These are phyloP conservation scores for Seiridium unicorne DNA, from an alignment of 2,329 filamentous ascomycete genomes.

Conservation along the genomic window DNA sequence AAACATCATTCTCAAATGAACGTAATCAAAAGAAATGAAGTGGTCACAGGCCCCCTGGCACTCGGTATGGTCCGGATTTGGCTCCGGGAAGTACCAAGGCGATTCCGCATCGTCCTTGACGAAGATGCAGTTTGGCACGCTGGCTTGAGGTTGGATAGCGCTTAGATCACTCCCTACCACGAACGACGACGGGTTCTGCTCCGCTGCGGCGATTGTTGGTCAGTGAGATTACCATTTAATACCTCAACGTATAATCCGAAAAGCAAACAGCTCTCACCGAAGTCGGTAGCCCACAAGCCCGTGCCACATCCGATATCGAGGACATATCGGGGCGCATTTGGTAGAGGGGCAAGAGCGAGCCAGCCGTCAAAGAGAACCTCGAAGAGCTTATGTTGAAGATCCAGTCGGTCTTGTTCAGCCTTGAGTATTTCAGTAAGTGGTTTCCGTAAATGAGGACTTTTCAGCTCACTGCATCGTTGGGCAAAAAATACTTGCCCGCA, in stretches of 20 bases:
- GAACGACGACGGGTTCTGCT: neutral
- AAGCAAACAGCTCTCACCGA: neutral
- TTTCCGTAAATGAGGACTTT: neutral
- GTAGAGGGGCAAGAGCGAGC: neutral
- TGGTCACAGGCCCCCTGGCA: neutral
- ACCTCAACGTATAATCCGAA: too few species aligned
- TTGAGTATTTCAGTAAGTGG: neutral
- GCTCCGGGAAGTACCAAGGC: neutral
- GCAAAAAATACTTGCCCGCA: neutral
- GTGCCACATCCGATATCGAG: neutral
- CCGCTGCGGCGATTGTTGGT: neutral
- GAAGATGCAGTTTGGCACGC: neutral
- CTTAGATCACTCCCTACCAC: neutral
- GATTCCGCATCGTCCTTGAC: neutral
- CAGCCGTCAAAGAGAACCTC: neutral
- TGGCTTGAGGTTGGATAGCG: neutral
- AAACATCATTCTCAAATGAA: neutral
- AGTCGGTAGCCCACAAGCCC: neutral
- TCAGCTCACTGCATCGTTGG: neutral
- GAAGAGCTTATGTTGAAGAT: neutral
- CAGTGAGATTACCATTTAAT: neutral
- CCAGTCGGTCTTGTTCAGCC: slow-evolving; percentile 3
- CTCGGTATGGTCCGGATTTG: neutral
- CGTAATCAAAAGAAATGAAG: neutral
- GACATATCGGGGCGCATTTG: neutral